Base-by-base conservation (phyloP, 163 green algal species). In the Chlamydomonas reinhardtii region DNA sequence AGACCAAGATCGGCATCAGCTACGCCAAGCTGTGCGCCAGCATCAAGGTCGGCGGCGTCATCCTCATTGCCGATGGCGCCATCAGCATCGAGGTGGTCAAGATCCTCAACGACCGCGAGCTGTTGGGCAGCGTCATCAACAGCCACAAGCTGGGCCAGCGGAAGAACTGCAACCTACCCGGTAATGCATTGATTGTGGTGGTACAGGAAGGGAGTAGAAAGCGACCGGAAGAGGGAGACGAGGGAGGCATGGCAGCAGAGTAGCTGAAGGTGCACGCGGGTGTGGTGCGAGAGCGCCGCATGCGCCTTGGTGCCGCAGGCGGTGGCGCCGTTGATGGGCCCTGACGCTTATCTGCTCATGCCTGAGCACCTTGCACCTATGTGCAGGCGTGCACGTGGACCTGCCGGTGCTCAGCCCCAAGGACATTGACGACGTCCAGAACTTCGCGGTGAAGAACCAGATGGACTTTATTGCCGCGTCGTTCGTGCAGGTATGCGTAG, bases 101-200 rank as follows among this genome's bases (percentile, higher is more conserved):
- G 64, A 92, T 94, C 80, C 56, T 94, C 16, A 91, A 82, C 62
- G 87, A 90, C 65, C 92, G 37, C 27, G 85, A 92, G 80, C 76
- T 95, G 34, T 71, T 90, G 89, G 90, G 87, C 35, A 76, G 84
- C 9, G 89, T 93, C 37, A 85, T 95, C 59, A 97, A 97, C 90
- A 95, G 82, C 22, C 88, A 94, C 24, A 94, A 78, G 54, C 86
- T 97, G 59, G 94, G 94, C 25, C 91, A 97, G 91, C 90, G 94
- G 59, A 97, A 97, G 89, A 97, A 97, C 85, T 94, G 94, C 89
- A 97, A 97, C 83, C 90, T 97, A 66, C 94, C 94, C 16, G 90
- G 90, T 80, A 56, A 73, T 35, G 39, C 39, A 8, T 48, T 48
- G 39, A 5, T 48, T 32, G 17, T 54, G 69, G 1, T 12, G 14